These are phyloP conservation scores for Amylocarpus encephaloides DNA, from an alignment of 2,329 filamentous ascomycete species.

Conservation along the genomic window DNA sequence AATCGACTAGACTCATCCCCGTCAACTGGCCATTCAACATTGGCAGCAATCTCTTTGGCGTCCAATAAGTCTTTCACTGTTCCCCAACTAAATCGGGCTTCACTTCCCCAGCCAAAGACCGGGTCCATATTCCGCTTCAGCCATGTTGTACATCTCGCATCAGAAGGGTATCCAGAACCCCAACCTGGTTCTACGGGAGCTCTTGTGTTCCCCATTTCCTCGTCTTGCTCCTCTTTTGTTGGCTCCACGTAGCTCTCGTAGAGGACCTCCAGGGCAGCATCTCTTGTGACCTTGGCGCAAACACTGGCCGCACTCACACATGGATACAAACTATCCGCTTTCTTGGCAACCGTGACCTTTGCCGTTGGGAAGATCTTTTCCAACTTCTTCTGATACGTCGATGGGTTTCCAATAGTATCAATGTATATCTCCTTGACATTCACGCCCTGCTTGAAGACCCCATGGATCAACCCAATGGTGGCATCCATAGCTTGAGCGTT, in stretches of 20 bases:
- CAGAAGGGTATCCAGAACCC: conserved; percentile 92
- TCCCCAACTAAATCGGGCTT: conserved; percentile 93
- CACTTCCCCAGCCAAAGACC: conserved; percentile 88
- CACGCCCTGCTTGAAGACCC: conserved; percentile 69
- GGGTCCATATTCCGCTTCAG: conserved; percentile 82
- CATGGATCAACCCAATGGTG: conserved; percentile 73
- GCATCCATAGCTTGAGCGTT: conserved; percentile 95
- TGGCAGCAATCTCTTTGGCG: conserved; percentile 55
- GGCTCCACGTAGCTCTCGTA: conserved; percentile 39
- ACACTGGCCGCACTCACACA: conserved; percentile 91
- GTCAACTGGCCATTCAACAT: conserved; percentile 76
- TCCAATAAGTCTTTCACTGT: conserved; percentile 86
- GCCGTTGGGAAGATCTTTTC: conserved; percentile 76
- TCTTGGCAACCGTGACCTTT: conserved; percentile 73
- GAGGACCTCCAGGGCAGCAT: conserved; percentile 77
- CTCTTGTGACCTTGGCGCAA: conserved; percentile 91
- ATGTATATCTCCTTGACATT: conserved; percentile 88
- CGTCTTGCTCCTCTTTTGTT: conserved; percentile 29
- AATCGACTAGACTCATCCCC: conserved; percentile 63
- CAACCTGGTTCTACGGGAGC: conserved; percentile 47
- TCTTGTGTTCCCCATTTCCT: conserved; percentile 21
- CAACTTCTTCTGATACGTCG: conserved; percentile 75
- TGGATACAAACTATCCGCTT: conserved; percentile 88
- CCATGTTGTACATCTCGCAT: conserved; percentile 75
- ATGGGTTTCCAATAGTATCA: conserved; percentile 84